phyloP scores from a whole-genome alignment of 306 rosid genomes.

The Dryas drummondii region DNA sequence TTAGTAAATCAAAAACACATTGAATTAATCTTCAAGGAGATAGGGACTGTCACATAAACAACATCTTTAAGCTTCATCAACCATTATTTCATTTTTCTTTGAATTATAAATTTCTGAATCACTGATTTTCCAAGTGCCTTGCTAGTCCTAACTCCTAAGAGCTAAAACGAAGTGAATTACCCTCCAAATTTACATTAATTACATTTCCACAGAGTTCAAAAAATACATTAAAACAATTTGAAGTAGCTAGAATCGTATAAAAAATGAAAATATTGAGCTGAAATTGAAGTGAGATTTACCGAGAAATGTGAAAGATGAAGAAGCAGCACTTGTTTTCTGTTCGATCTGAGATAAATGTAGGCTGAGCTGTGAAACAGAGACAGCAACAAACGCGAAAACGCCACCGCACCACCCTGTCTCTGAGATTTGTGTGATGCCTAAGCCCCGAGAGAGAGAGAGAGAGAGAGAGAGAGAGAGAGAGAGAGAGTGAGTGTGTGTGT shows the following conservation, averaged over 20 bases:
- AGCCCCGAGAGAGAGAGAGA: conserved; percentile 22
- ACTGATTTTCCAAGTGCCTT: neutral
- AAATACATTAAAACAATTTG: neutral
- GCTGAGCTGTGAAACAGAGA: neutral
- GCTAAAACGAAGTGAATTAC: neutral
- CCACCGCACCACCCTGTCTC: conserved; percentile 10
- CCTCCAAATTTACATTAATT: neutral
- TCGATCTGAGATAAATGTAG: conserved; percentile 23
- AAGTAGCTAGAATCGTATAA: neutral
- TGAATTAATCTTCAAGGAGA: neutral
- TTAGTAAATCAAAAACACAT: neutral
- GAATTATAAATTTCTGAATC: neutral
- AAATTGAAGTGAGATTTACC: conserved; percentile 2
- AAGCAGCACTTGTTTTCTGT: neutral
- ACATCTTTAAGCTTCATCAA: neutral
- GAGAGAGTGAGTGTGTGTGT: neutral
- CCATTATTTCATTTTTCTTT: neutral
- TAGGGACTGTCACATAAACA: neutral
- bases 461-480: neutral
- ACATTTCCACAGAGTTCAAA: neutral
- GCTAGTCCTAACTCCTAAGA: neutral
- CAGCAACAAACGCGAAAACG: neutral
- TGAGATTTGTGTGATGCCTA: conserved; percentile 54
- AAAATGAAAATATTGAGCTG: neutral
- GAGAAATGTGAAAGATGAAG: neutral